Base-by-base conservation (phyloP, 352 stramenopile genomes). In the Pythium monospermum region DNA sequence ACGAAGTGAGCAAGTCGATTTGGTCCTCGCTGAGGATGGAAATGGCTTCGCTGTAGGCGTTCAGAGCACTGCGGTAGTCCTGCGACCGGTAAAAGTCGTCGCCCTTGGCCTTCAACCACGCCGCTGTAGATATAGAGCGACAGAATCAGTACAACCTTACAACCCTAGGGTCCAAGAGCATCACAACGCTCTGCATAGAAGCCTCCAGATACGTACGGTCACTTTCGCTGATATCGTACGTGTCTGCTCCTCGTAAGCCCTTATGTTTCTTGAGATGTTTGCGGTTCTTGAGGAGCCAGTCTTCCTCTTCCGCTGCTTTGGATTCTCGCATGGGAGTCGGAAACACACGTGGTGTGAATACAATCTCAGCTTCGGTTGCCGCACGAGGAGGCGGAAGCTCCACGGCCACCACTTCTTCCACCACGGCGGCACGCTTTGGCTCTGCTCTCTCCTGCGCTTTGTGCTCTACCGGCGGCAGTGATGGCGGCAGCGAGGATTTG, bases 21-120 rank as follows among this genome's bases (percentile, higher is more conserved):
- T 81, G 61, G 33, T 73, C 43, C 3, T 56, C 57, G 0, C 61
- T 2, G 5, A 55, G 61, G 10, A 74, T 53, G 4, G 57, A 57
- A 39, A 90, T 59, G 22, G 79, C 71, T 40, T 93, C 82, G 11
- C 57, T 62, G 53, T 90, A 93, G 2, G 76, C 82, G 41, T 87
- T 91, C 7, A 67, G 63, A 7, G 82, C 82, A 53, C 82, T 86
- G 0, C 61, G 63, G 40, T 73, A 89, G 51, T 93, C 82, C 10
- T 61, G 77, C 2, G 71, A 70, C 27, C 73, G 75, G 32, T 85
- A 91, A 51, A 91, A 93, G 35, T 91, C 82, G 58, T 91, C 82
- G n/a, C 68, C 82, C 56, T 90, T 91, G 1, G 82, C 82, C 40
- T 93, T 93, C n/a, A 93, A 53, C 82, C 82, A 93, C 54, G 85